Evolutionary conservation across 768 basidiomycete genomes (phyloP), one percentile per base, ranked within the genome.

Genomic region (Boletus vermiculosoides): DNA sequence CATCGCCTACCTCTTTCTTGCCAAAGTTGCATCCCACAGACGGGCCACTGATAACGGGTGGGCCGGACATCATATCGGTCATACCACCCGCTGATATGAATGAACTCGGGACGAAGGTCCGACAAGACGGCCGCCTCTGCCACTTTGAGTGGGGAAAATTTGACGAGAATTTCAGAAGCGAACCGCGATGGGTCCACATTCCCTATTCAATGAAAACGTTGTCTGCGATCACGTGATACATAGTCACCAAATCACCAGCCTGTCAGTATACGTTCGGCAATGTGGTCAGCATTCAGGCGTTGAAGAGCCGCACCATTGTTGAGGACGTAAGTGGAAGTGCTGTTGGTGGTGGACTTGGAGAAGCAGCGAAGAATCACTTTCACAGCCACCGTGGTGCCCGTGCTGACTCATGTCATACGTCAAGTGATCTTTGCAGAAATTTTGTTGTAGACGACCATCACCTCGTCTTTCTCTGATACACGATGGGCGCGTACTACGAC

Each of bases 401-500:
- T 34, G 33, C 47, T 48, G 31, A 48, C 20, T 48, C 47, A 33
- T n/a, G 12, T n/a, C n/a, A n/a, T 22, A 30, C 30, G 10, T 6
- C 31, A 33, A 33, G 31, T 33, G 31, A 11, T 22, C 10, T 20
- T 20, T 20, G 44, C 50, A 39, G 16, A 33, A 33, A 5, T 3
- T 20, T 47, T n/a, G 7, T 31, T 15, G 13, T n/a, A 0, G 6
- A 30, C 48, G 34, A 25, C 23, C 49, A 22, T 22, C 45, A 4
- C n/a, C 25, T 50, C n/a, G 31, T 50, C 34, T 6, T 28, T 28
- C 23, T 8, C 16, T 37, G 31, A 11, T 28, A 22, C 57, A 46
- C 23, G 5, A 92, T 92, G 91, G 88, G 86, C 16, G 86, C 87
- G 22, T 93, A 90, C 73, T 95, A 98, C 78, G 94, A 98, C 78